Base-by-base conservation (phyloP, 192 early-diverging fungal genomes). In the Coemansia pectinata region DNA sequence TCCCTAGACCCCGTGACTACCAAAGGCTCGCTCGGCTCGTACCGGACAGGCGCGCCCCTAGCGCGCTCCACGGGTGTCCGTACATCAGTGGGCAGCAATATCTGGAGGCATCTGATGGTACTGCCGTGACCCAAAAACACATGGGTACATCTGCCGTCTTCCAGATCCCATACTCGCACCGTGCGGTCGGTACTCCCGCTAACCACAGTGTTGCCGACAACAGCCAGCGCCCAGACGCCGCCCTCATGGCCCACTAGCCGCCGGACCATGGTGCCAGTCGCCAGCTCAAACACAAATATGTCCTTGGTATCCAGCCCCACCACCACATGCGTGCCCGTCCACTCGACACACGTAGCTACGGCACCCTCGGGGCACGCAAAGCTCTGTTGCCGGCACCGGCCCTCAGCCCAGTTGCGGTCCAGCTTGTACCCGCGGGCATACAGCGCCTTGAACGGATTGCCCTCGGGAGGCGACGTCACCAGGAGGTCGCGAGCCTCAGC, bases 201-300 rank as follows among this genome's bases (percentile, higher is more conserved):
- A 7, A 99, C 95, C 5, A 99, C 86, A 0, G 94, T 93, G 61
- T 91, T 87, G 29, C 93, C 91, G 40, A 91, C 89, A 63, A 96
- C 96, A 66, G 96, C 91, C 39, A 99, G 81, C 10, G 96, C 96
- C 98, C 98, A 99, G 7, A 99, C 96, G 60, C 98, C 98, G 44
- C 96, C 97, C 39, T 94, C 93, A 65, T 95, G 92, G 19, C 97
- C 96, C 29, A 84, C 85, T 25, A 99, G 85, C 47, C 86, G 85
- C 68, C 91, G 87, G 25, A 86, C 76, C 27, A 90, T 76, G 23
- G 84, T 83, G n/a, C 96, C 96, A 1, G 92, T 95, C 2, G 74
- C 76, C 14, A 93, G 93, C 66, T 96, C 92, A 66, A 96, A 98
- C 31, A 99, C 93, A 73, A 95, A 91, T 33, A 98, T 98, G 23